Evolutionary conservation across 1,284 basidiomycete genomes (phyloP).

Genomic region (Ustilago cynodontis): DNA sequence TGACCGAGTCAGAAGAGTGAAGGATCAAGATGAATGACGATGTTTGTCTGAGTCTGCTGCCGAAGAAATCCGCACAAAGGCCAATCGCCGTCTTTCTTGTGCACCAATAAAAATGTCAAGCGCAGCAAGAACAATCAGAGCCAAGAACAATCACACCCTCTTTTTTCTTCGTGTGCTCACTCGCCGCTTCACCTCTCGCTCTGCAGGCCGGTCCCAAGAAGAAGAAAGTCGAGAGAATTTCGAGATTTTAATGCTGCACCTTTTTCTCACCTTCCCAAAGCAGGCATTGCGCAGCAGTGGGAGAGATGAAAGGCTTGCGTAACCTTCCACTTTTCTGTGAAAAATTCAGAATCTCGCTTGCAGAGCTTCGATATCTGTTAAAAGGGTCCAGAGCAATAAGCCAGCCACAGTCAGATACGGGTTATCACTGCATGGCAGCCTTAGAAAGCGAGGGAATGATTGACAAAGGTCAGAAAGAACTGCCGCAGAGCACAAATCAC

Average conservation of each 20-base stretch:
- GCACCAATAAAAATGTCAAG: slow-evolving; percentile 12
- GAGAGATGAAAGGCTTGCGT: background rate
- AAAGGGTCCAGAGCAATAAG: slow-evolving; percentile 4
- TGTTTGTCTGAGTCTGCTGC: slow-evolving; percentile 12
- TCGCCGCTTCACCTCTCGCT: background rate
- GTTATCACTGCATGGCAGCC: background rate
- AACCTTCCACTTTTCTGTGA: background rate
- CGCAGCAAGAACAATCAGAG: background rate
- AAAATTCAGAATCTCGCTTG: slow-evolving; percentile 7
- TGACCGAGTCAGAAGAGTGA: slow-evolving; percentile 16
- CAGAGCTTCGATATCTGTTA: background rate
- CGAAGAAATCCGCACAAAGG: slow-evolving; percentile 21
- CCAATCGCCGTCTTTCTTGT: slow-evolving; percentile 11
- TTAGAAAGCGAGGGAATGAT: background rate
- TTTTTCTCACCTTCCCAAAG: background rate
- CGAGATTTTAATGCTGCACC: background rate
- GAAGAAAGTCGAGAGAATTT: background rate
- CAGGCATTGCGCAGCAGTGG: background rate
- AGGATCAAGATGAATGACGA: background rate
- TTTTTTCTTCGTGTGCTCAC: background rate
- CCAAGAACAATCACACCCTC: slow-evolving; percentile 1
- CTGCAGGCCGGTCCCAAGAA: background rate
- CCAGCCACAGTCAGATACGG: background rate
- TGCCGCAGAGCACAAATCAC: background rate
- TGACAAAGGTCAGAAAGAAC: background rate